Evolutionary conservation across 495 filamentous ascomycete genomes (phyloP).

Genomic region (Cercophora samala): DNA sequence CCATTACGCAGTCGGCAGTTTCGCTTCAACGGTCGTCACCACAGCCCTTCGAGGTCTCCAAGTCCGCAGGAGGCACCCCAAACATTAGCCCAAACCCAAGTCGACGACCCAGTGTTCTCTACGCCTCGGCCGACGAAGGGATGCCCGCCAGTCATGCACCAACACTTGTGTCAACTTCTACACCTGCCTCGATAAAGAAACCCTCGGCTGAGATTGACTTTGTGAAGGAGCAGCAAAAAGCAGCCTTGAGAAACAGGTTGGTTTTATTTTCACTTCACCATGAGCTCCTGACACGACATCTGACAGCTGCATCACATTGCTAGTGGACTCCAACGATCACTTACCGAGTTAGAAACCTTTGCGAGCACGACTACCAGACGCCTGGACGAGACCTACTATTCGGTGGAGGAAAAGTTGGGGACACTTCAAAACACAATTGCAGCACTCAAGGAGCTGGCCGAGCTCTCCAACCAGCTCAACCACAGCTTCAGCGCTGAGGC

Average conservation of each 20-base stretch:
- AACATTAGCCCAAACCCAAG: slow-evolving; percentile 42
- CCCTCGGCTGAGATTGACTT: slow-evolving; percentile 34
- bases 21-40: slow-evolving; percentile 27
- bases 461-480: slow-evolving; percentile 58
- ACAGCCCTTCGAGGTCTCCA: slow-evolving; percentile 39
- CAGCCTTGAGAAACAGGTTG: slow-evolving; percentile 42
- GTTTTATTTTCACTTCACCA: slow-evolving; percentile 13
- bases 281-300: not conserved
- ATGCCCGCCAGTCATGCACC: slow-evolving; percentile 11
- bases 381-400: slow-evolving; percentile 85
- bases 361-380: slow-evolving; percentile 60
- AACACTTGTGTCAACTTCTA: slow-evolving; percentile 9
- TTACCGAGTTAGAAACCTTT: slow-evolving; percentile 43
- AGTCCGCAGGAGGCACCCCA: slow-evolving; percentile 44
- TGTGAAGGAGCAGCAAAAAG: slow-evolving; percentile 41
- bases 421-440: slow-evolving; percentile 64
- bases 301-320: not conserved
- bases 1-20: slow-evolving; percentile 31
- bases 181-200: slow-evolving; percentile 18
- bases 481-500: slow-evolving; percentile 61
- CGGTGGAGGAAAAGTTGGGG: slow-evolving; percentile 72
- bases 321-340: slow-evolving; percentile 43
- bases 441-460: slow-evolving; percentile 66
- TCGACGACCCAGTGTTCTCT: slow-evolving; percentile 40
- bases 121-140: slow-evolving; percentile 31